Evolutionary conservation across 2,329 filamentous ascomycete genomes (phyloP), one percentile per base, ranked within the genome.

Genomic region (Pseudopyricularia javanii): DNA sequence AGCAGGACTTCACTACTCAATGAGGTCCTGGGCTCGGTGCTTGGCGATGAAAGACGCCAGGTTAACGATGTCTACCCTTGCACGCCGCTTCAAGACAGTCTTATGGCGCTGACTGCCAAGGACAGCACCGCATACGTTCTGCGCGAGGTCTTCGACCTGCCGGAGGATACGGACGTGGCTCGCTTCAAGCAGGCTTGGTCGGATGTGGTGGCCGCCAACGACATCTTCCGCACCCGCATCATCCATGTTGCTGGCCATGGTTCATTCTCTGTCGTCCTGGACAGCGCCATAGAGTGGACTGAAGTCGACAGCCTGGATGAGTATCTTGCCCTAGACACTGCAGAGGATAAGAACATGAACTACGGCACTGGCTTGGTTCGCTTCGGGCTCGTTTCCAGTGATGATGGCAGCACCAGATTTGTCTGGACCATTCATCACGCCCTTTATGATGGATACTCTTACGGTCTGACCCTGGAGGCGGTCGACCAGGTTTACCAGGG

Each of bases 391-490:
- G 40, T 45, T 3, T 6, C 3, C 8, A 45, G 17, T 20, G 2
- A 45, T 22, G 2, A 45, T 26, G 40, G 40, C 11, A 26, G 12
- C 14, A 20, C 20, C 17, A 20, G 24, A 11, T 45, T 67, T 1
- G 60, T 63, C 0, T 56, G 66, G 11, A 60, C 61, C 1, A 63
- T 64, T 57, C 64, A 67, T 48, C 64, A 67, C 50, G 60, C 62
- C 5, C 57, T 66, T 2, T 65, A 65, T 24, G 64, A 67, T 51
- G 65, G 59, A 49, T 66, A 63, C 62, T 66, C 64, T 20, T 58
- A 62, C 17, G 47, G 55, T 3, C 65, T 66, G 40, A 40, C 65
- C 14, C 61, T 63, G 15, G 55, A 61, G 8, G 63, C 66, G 12
- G 33, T 50, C 32, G 49, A 34, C 3, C 32, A 34, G 32, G 33